Evolutionary conservation across 169 alveolate species (phyloP).

Genomic region (Babesia bigemina): DNA sequence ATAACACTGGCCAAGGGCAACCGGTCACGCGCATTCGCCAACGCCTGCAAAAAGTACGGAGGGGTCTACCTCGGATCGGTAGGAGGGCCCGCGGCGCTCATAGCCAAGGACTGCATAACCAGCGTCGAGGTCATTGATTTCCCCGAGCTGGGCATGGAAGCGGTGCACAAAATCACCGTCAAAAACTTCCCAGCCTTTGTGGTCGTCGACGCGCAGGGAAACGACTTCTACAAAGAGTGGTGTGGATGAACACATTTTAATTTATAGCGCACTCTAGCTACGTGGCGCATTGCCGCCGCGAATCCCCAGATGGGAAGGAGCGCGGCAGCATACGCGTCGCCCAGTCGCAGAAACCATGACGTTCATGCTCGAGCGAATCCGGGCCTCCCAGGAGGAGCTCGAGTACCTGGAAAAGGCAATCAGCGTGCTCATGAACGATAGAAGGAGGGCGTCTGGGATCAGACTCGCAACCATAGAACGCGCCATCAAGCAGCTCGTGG

Average conservation of each 20-base stretch:
- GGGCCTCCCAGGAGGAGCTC: conserved; percentile 71
- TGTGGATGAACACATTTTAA: conserved; percentile 21
- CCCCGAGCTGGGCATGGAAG: conserved; percentile 82
- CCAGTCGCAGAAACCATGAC: conserved; percentile 46
- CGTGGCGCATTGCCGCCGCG: background rate
- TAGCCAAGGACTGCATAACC: conserved; percentile 81
- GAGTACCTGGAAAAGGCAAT: conserved; percentile 69
- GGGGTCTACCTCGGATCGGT: conserved; percentile 85
- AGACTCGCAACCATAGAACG: conserved; percentile 66
- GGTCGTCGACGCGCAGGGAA: conserved; percentile 85
- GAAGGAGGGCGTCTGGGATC: conserved; percentile 59
- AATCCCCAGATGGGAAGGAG: conserved; percentile 8
- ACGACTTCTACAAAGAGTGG: conserved; percentile 84
- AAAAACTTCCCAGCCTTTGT: conserved; percentile 88
- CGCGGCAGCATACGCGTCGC: background rate
- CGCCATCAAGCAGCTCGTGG: conserved; percentile 57
- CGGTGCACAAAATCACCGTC: conserved; percentile 85
- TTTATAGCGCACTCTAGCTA: background rate
- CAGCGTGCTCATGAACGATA: conserved; percentile 56
- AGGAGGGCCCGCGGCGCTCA: conserved; percentile 90
- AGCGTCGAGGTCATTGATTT: conserved; percentile 79
- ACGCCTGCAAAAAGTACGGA: conserved; percentile 83
- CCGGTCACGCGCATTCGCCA: conserved; percentile 76
- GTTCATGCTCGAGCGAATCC: conserved; percentile 62
- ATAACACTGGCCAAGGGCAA: conserved; percentile 86